Conservation (phyloP, 2,329 filamentous ascomycete genomes). For the Aspergillus sp. region DNA sequence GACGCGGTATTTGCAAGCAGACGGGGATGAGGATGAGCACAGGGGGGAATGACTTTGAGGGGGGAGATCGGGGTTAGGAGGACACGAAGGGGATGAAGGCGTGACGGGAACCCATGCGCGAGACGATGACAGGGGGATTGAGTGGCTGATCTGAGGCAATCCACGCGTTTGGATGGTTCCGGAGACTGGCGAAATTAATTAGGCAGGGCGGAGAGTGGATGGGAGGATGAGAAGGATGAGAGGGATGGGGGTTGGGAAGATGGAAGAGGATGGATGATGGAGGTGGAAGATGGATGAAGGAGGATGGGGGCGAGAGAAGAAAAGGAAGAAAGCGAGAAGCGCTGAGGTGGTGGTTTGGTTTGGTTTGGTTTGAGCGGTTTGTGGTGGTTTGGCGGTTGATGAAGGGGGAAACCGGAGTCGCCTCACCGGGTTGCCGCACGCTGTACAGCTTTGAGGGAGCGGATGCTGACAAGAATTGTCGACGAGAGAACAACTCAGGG, state of each 20-base stretch:
- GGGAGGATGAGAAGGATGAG: not conserved
- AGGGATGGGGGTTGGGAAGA: not conserved
- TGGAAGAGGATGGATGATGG: not conserved
- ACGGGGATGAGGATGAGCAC: conserved; percentile 6
- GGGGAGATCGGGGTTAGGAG: conserved; percentile 6
- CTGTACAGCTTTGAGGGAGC: too few relatives aligned
- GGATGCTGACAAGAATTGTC: too few relatives aligned
- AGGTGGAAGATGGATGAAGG: not conserved
- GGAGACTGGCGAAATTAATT: not conserved
- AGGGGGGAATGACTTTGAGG: conserved; percentile 4
- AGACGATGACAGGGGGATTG: not conserved
- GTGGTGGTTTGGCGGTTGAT: too few relatives aligned
- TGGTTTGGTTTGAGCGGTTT: too few relatives aligned
- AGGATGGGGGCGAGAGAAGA: not conserved
- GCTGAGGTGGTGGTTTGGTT: not conserved
- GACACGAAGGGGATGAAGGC: conserved; percentile 10
- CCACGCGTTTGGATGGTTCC: not conserved
- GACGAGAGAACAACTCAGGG: too few relatives aligned
- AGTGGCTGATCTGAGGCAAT: not conserved
- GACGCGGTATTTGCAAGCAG: conserved; percentile 16
- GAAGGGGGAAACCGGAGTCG: not conserved
- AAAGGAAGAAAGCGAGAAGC: conserved; percentile 3
- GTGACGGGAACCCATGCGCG: conserved; percentile 17
- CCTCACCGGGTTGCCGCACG: not conserved
- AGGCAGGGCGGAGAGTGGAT: not conserved